These are phyloP conservation scores for Sporobolomyces roseus DNA, from an alignment of 768 basidiomycete species.

Conservation along the genomic window DNA sequence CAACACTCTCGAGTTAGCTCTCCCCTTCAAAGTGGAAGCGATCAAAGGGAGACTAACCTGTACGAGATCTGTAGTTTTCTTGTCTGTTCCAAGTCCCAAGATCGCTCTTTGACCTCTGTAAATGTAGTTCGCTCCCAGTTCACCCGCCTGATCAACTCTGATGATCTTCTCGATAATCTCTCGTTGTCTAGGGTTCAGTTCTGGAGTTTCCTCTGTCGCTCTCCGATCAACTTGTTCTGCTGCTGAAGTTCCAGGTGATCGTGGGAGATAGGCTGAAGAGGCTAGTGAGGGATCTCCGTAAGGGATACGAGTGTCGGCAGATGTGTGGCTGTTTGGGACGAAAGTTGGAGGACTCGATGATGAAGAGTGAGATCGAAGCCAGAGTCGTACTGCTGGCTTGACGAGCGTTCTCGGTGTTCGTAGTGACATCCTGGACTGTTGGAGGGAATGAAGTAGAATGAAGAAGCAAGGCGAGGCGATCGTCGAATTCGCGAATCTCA, in stretches of 20 bases:
- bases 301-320: conserved; percentile 33
- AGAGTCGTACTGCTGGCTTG: background rate
- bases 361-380: conserved; percentile 24
- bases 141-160: conserved; percentile 91
- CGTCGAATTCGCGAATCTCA: no score
- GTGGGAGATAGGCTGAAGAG: conserved; percentile 34
- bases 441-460: background rate
- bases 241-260: background rate
- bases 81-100: conserved; percentile 53
- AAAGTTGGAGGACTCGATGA: conserved; percentile 20
- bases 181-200: conserved; percentile 45
- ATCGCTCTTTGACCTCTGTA: conserved; percentile 81
- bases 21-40: background rate
- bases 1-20: background rate
- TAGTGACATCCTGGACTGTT: conserved; percentile 5
- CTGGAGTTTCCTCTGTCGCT: conserved; percentile 33
- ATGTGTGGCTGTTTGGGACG: conserved; percentile 27
- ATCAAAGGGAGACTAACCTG: conserved; percentile 56
- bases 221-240: background rate
- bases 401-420: conserved; percentile 5
- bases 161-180: conserved; percentile 52
- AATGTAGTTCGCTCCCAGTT: conserved; percentile 93
- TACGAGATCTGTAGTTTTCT: conserved; percentile 61
- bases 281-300: conserved; percentile 24
- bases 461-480: no score